These are phyloP conservation scores for Aphanomyces invadans DNA, from an alignment of 352 stramenopile species.

Conservation along the genomic window DNA sequence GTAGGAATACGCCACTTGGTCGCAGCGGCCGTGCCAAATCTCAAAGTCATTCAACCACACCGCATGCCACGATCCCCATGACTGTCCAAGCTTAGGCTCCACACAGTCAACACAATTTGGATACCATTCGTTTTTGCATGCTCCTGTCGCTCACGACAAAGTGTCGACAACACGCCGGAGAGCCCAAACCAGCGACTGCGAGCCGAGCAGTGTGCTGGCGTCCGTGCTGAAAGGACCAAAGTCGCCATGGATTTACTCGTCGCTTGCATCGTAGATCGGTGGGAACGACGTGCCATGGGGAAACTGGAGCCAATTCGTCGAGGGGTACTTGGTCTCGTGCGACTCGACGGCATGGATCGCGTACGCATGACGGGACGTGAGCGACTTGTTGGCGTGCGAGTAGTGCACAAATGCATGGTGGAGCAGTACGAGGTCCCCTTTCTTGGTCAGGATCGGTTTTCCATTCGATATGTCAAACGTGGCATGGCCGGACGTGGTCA, in stretches of 20 bases:
- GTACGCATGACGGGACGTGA: constrained; percentile 89
- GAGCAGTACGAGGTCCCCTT: constrained; percentile 91
- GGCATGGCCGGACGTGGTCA: constrained; percentile 40
- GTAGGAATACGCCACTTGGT: constrained; percentile 1
- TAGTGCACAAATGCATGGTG: constrained; percentile 92
- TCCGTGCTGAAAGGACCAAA: too few species aligned
- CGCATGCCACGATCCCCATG: too few species aligned
- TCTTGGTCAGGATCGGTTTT: constrained; percentile 78
- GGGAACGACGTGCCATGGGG: constrained; percentile 17
- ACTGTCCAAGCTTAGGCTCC: too few species aligned
- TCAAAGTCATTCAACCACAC: too few species aligned
- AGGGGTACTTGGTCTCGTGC: constrained; percentile 69
- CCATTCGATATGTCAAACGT: constrained; percentile 50
- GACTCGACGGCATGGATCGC: constrained; percentile 94
- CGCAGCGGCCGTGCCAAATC: background rate
- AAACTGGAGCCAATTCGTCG: constrained; percentile 91
- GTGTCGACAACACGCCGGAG: too few species aligned
- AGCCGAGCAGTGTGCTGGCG: too few species aligned
- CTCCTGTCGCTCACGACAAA: too few species aligned
- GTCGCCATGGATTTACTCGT: too few species aligned
- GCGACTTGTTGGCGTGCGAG: constrained; percentile 88
- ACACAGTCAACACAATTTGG: too few species aligned
- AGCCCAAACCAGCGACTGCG: too few species aligned
- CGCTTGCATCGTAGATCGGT: too few species aligned
- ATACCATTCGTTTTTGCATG: too few species aligned